Conservation (phyloP, 257 asterid genomes). For the Catharanthus roseus region DNA sequence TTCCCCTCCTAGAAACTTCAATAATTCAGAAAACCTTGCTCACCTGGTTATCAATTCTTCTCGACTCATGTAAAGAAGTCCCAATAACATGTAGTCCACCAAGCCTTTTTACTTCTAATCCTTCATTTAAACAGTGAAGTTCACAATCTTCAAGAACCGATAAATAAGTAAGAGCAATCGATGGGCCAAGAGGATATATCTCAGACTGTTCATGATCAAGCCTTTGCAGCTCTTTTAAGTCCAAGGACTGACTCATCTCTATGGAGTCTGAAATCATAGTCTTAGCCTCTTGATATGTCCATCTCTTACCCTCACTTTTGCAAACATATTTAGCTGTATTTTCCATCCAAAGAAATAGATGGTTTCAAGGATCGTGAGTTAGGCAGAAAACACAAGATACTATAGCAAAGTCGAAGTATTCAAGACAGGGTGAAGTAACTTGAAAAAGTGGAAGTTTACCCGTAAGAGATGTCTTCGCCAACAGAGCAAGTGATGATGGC, state of each 20-base stretch:
- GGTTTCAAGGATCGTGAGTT: background rate
- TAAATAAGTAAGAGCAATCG: slow-evolving; percentile 78
- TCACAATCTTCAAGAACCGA: slow-evolving; percentile 86
- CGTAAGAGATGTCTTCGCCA: slow-evolving; percentile 79
- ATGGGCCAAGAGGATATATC: slow-evolving; percentile 86
- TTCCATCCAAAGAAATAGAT: slow-evolving; percentile 13
- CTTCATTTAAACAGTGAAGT: slow-evolving; percentile 74
- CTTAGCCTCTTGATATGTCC: slow-evolving; percentile 67
- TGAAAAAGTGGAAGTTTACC: slow-evolving; percentile 42
- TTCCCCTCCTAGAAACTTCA: slow-evolving; percentile 7
- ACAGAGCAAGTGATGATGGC: slow-evolving; percentile 82
- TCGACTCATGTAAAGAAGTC: slow-evolving; percentile 93
- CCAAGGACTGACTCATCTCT: slow-evolving; percentile 76
- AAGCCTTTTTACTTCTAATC: slow-evolving; percentile 82
- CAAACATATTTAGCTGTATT: slow-evolving; percentile 67
- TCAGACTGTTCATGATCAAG: slow-evolving; percentile 73
- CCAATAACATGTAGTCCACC: slow-evolving; percentile 99
- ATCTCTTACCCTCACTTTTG: slow-evolving; percentile 74
- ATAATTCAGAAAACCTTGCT: slow-evolving; percentile 13
- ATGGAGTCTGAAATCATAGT: slow-evolving; percentile 68
- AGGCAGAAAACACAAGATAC: slow-evolving; percentile 7
- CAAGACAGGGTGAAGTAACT: background rate
- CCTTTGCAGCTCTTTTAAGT: slow-evolving; percentile 56
- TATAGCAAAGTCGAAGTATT: background rate
- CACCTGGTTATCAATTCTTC: slow-evolving; percentile 99